phyloP scores from a whole-genome alignment of 2,329 filamentous ascomycete genomes.

The Ophiostoma triangulosporum region DNA sequence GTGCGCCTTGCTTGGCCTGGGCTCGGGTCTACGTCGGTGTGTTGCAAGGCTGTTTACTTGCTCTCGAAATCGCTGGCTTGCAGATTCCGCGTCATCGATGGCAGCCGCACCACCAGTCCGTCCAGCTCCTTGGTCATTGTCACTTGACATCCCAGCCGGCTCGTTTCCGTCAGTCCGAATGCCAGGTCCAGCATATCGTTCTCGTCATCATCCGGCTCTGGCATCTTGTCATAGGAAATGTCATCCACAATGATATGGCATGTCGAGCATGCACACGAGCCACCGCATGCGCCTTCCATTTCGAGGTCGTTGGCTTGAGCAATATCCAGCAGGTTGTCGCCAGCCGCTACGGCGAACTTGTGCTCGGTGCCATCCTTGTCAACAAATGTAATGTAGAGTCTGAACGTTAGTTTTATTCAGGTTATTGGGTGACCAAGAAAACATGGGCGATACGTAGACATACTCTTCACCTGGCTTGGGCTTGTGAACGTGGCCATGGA shows the following conservation, averaged over 20 bases:
- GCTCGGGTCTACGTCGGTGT: too few relatives aligned
- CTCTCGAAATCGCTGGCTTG: conserved; percentile 68
- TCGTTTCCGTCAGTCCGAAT: conserved; percentile 79
- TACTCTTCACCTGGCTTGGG: conserved; percentile 90
- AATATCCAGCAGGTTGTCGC: conserved; percentile 90
- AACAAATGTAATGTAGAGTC: conserved; percentile 80
- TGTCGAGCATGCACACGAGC: conserved; percentile 83
- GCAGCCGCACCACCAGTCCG: conserved; percentile 71
- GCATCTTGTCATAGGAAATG: conserved; percentile 62
- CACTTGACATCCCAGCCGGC: conserved; percentile 76
- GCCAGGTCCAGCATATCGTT: conserved; percentile 88
- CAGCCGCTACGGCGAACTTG: conserved; percentile 67
- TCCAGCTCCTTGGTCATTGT: conserved; percentile 83
- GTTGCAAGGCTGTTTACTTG: not conserved
- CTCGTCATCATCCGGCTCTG: conserved; percentile 65
- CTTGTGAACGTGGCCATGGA: conserved; percentile 68
- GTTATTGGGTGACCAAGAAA: not conserved
- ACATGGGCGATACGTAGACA: conserved; percentile 2
- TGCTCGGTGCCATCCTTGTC: conserved; percentile 73
- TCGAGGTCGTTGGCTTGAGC: conserved; percentile 90
- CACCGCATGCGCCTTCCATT: conserved; percentile 97
- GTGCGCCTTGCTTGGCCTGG: not conserved
- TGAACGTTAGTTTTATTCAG: conserved; percentile 23
- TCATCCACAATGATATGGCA: conserved; percentile 79
- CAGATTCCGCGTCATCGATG: conserved; percentile 88